Evolutionary conservation across 139 green algal genomes (phyloP).

Genomic region (Chloropicon primus): DNA sequence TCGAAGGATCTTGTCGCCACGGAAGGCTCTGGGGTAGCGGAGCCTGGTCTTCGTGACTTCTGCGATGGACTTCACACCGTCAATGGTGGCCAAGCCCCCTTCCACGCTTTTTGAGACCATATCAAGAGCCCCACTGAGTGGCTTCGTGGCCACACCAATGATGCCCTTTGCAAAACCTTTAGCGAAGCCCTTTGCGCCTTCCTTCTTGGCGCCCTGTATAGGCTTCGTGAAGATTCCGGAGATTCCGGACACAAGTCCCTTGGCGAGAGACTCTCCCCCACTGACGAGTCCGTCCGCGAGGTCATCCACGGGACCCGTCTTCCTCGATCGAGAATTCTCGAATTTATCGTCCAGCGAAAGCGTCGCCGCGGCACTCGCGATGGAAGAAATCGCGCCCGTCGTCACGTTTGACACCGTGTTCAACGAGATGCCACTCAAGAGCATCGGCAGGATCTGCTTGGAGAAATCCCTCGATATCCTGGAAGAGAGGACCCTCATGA

Average conservation of each 20-base stretch:
- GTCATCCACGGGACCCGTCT: conserved; percentile 11
- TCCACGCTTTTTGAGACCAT: neutral
- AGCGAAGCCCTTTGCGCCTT: conserved; percentile 53
- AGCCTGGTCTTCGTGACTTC: conserved; percentile 23
- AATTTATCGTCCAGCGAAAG: conserved; percentile 26
- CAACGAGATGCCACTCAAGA: neutral
- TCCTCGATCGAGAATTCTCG: conserved; percentile 18
- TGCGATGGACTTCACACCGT: conserved; percentile 14
- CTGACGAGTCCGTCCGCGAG: conserved; percentile 53
- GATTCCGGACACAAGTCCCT: conserved; percentile 49
- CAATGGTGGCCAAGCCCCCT: neutral
- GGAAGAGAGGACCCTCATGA: conserved; percentile 8
- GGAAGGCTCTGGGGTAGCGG: conserved; percentile 50
- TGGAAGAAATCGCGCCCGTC: neutral
- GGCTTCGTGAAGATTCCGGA: conserved; percentile 71
- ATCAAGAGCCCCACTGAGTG: conserved; percentile 25
- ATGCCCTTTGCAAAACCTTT: conserved; percentile 55
- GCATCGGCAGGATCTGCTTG: neutral
- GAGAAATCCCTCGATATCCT: neutral
- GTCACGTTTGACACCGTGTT: neutral
- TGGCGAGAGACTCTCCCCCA: conserved; percentile 51
- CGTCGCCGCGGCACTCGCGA: conserved; percentile 15
- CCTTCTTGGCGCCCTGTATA: conserved; percentile 50
- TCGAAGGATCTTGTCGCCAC: conserved; percentile 53
- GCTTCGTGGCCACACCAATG: conserved; percentile 54